These are phyloP conservation scores for Vitis riparia DNA, from an alignment of 164 flowering plant genomes.

Conservation along the genomic window DNA sequence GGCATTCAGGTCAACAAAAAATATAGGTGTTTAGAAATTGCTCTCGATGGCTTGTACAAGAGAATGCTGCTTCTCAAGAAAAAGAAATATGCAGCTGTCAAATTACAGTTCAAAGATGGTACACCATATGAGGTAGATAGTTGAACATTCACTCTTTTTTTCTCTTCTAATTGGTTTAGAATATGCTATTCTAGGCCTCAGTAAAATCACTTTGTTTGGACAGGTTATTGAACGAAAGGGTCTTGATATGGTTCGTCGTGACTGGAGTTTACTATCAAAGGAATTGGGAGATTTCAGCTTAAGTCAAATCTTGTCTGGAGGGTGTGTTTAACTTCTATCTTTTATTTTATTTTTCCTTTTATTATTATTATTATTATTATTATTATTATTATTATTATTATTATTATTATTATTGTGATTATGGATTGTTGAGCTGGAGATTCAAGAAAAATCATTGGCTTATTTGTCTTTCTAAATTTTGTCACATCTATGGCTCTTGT, in stretches of 20 bases:
- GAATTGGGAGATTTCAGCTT: constrained; percentile 93
- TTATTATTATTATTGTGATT: too few relatives aligned
- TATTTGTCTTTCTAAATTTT: not conserved
- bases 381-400: not conserved
- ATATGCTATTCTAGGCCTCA: not conserved
- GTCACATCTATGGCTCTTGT: constrained; percentile 15
- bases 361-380: not conserved
- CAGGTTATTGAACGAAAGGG: constrained; percentile 97
- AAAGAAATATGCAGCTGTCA: constrained; percentile 98
- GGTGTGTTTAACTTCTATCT: constrained; percentile 42
- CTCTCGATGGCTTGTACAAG: constrained; percentile 96
- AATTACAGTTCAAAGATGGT: constrained; percentile 80
- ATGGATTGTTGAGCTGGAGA: not conserved
- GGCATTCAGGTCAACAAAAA: constrained; percentile 81
- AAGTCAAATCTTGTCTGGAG: constrained; percentile 85
- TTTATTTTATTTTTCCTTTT: not conserved
- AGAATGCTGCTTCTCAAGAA: constrained; percentile 98
- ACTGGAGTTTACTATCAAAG: constrained; percentile 95
- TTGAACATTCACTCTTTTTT: not conserved
- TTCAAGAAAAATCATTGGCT: not conserved
- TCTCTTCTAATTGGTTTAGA: not conserved
- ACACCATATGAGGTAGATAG: constrained; percentile 62
- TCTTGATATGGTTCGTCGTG: constrained; percentile 98
- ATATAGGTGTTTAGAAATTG: constrained; percentile 87
- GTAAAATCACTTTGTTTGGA: constrained; percentile 12